These are phyloP conservation scores for Daedaleopsis sinensis DNA, from an alignment of 768 basidiomycete genomes.

Conservation along the genomic window DNA sequence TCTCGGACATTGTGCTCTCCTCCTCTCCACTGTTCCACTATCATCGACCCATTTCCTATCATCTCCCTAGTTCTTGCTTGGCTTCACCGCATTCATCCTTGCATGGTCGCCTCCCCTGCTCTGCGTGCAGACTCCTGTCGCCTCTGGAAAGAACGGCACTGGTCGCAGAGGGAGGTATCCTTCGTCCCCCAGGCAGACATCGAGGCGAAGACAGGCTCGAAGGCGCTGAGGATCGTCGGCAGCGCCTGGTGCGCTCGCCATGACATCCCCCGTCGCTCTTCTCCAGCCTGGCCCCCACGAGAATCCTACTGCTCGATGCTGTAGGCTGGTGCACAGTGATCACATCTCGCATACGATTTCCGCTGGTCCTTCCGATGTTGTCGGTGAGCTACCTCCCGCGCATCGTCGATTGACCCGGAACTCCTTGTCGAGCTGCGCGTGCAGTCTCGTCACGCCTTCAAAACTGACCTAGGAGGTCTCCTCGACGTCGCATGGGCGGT, in stretches of 20 bases:
- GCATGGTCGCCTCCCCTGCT: constrained; percentile 39
- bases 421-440: constrained; percentile 9
- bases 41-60: constrained; percentile 25
- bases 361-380: constrained; percentile 36
- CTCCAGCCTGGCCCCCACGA: constrained; percentile 23
- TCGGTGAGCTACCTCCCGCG: constrained; percentile 28
- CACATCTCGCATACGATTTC: constrained; percentile 3
- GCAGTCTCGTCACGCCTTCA: constrained; percentile 11
- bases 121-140: constrained; percentile 22
- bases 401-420: constrained; percentile 45
- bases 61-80: constrained; percentile 25
- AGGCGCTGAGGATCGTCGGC: constrained; percentile 34
- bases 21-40: constrained; percentile 15
- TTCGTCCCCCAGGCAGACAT: constrained; percentile 4
- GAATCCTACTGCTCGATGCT: constrained; percentile 41
- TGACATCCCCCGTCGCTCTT: constrained; percentile 16
- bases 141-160: constrained; percentile 17
- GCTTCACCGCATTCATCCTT: constrained; percentile 31
- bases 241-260: constrained; percentile 36
- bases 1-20: constrained; percentile 24
- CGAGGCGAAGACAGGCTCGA: constrained; percentile 29
- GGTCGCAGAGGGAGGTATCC: constrained; percentile 4
- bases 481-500: constrained; percentile 2
- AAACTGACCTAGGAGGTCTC: constrained; percentile 3
- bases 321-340: constrained; percentile 38